Evolutionary conservation across 176 grass and related monocot genomes (phyloP), one percentile per base, ranked within the genome.

Genomic region (Leersia perrieri): DNA sequence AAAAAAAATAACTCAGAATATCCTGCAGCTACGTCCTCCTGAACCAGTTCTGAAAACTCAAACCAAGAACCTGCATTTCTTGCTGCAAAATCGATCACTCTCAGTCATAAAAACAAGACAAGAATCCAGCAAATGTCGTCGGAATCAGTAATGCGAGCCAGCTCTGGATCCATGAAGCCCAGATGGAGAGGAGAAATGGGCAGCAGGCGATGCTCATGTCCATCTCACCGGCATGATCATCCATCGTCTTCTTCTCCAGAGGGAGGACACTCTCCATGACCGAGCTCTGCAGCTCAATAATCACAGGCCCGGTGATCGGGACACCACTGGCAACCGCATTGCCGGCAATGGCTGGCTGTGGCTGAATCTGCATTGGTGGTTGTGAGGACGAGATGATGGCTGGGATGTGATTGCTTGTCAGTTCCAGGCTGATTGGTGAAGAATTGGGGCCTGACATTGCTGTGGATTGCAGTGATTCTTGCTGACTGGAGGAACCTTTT

Each of bases 61-160:
- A 45, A 15, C 42, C 42, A 45, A 45, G 42, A 45, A 45, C 11
- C 42, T 45, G 3, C 13, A 15, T 45, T 14, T 45, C 42, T 45
- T 45, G 42, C 42, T 45, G 13, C 12, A 15, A 45, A 2, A 45
- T n/a, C n/a, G n/a, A n/a, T 45, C 42, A 45, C 13, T 42, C 51
- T 75, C 69, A 84, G 70, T 84, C 9, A 74, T 89, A 70, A 70
- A 89, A 84, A 62, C 57, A 70, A 7, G 39, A 28, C 70, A 89
- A 79, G 63, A 89, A 53, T 39, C 33, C 63, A 2, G 70, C 51
- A 4, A 4, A 63, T 75, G 10, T 84, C 87, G 18, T 84, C 82
- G 33, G 80, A 80, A 6, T 47, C 44, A n/a, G 7, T 67, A 10
- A 70, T 64, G 53, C 31, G 31, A 35, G 75, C 3, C 18, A 89